Percentiles rank a stretch among this genome's conserved stretches.
Evolutionary conservation across 192 early-diverging fungal genomes (phyloP).

Genomic region (Linnemannia exigua): DNA sequence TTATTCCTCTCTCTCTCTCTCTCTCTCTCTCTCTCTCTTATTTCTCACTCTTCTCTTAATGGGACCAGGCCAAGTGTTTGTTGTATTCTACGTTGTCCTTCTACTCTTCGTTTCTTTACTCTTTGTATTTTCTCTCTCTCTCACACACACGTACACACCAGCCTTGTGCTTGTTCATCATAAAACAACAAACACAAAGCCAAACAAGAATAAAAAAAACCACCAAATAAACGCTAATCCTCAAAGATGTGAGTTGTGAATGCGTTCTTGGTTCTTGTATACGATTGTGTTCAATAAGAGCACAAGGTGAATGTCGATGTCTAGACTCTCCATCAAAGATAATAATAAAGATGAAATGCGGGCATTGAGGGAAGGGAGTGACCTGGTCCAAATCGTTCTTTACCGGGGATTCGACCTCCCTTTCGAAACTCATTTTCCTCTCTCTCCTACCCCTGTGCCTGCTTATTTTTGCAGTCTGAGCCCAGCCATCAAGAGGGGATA

Average conservation of each 20-base stretch:
- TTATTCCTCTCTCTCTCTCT: not conserved
- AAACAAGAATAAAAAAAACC: no score
- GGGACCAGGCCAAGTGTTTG: no score
- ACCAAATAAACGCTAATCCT: no score
- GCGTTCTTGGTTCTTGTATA: no score
- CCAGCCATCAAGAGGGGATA: no score
- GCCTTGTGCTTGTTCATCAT: not conserved
- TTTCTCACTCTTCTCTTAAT: no score
- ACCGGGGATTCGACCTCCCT: conserved; percentile 4
- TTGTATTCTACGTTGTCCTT: not conserved
- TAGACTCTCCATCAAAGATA: not conserved
- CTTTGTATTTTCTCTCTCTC: not conserved
- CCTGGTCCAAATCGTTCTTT: not conserved
- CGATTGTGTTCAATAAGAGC: not conserved
- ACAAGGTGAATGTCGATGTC: not conserved
- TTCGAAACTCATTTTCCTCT: not conserved
- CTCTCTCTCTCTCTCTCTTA: not conserved
- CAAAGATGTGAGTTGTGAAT: no score
- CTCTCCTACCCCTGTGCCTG: not conserved
- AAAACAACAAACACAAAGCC: no score
- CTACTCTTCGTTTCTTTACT: not conserved
- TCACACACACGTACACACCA: no score
- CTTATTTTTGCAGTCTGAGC: not conserved
- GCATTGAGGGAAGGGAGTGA: not conserved
- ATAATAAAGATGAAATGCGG: not conserved